Evolutionary conservation across 2,329 filamentous ascomycete species (phyloP).

Genomic region (Magnaporthiopsis poae): DNA sequence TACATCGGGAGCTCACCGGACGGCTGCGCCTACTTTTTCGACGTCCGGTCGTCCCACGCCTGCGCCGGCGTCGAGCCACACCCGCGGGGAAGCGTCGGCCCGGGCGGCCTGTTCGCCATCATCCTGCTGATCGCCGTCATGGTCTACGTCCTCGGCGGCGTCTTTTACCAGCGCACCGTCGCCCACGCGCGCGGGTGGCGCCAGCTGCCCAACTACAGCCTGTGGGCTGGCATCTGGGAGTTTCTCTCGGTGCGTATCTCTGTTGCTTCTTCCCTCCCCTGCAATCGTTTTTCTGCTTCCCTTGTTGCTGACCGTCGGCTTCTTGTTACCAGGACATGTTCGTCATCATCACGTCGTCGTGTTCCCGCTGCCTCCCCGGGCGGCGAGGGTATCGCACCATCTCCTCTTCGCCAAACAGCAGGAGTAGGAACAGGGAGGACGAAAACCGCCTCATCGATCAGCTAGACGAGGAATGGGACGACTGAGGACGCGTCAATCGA

Average conservation of each 20-base stretch:
- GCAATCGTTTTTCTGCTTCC: conserved; percentile 5
- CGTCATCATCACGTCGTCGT: conserved; percentile 59
- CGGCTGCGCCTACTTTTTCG: conserved; percentile 92
- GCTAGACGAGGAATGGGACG: conserved; percentile 94
- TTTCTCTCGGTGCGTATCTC: conserved; percentile 63
- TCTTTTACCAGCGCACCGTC: conserved; percentile 91
- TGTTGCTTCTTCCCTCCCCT: background rate
- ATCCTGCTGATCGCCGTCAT: conserved; percentile 68
- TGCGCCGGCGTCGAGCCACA: conserved; percentile 60
- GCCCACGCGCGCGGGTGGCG: conserved; percentile 90
- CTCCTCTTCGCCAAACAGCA: conserved; percentile 40
- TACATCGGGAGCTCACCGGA: conserved; percentile 79
- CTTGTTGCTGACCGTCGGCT: conserved; percentile 8
- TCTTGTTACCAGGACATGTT: conserved; percentile 49
- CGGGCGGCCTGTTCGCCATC: conserved; percentile 75
- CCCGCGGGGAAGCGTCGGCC: conserved; percentile 60
- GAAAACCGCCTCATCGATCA: conserved; percentile 94
- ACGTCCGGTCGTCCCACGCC: conserved; percentile 74
- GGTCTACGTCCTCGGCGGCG: conserved; percentile 83
- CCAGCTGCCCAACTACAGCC: conserved; percentile 84
- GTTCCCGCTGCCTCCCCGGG: conserved; percentile 54
- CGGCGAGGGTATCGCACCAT: conserved; percentile 60
- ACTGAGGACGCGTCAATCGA: conserved; percentile 30
- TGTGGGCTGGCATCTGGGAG: conserved; percentile 80
- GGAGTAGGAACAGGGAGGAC: conserved; percentile 54